Evolutionary conservation across 768 basidiomycete species (phyloP).

Genomic region (Kwoniella newhampshirensis): DNA sequence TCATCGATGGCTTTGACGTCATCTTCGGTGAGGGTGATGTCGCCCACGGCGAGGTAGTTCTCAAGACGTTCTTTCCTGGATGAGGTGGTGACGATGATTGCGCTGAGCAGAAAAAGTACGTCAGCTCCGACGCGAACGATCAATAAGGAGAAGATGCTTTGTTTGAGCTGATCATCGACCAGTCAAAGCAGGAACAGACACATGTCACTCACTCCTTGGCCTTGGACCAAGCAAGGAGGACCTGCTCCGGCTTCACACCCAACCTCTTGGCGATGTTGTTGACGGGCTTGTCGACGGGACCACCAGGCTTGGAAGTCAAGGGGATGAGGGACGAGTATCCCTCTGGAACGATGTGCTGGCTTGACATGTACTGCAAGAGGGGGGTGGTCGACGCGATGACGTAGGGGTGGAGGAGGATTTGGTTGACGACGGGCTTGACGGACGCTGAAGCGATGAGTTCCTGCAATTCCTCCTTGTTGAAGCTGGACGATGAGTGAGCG

Average conservation of each 20-base stretch:
- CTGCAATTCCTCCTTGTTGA: conserved; percentile 32
- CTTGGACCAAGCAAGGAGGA: conserved; percentile 40
- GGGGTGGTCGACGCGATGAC: conserved; percentile 30
- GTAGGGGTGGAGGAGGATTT: conserved; percentile 44
- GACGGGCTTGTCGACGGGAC: conserved; percentile 25
- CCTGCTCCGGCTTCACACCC: conserved; percentile 34
- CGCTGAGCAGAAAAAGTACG: conserved; percentile 21
- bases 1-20: conserved; percentile 52
- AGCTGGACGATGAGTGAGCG: conserved; percentile 17
- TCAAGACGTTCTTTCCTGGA: conserved; percentile 58
- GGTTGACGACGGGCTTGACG: conserved; percentile 44
- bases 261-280: conserved; percentile 24
- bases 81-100: conserved; percentile 51
- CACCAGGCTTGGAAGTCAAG: conserved; percentile 30
- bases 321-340: conserved; percentile 42
- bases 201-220: conserved; percentile 43
- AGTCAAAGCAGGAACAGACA: too few species aligned
- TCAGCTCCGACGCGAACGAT: too few species aligned
- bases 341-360: conserved; percentile 39
- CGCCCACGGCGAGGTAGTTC: conserved; percentile 67
- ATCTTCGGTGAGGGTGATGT: conserved; percentile 57
- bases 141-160: neutral
- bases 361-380: conserved; percentile 25
- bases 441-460: conserved; percentile 25
- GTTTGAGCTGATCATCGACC: too few species aligned